phyloP scores from a whole-genome alignment of 768 basidiomycete genomes.

The Tulasnella calospora region DNA sequence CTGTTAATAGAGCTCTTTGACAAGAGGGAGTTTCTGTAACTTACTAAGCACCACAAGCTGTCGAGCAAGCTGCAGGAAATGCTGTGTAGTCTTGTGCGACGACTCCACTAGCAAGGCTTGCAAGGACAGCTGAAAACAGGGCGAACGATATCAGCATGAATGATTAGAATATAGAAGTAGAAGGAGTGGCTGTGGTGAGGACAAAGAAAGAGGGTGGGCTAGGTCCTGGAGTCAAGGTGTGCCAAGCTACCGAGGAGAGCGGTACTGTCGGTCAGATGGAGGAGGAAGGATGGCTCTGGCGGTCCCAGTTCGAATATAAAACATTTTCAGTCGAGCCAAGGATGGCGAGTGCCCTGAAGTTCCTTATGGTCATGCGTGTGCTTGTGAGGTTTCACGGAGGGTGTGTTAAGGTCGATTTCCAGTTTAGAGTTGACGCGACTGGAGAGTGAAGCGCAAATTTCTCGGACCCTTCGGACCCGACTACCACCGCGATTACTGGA shows the following conservation, averaged over 20 bases:
- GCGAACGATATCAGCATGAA: neutral
- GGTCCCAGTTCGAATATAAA: neutral
- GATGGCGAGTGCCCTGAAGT: neutral
- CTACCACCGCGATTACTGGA: neutral
- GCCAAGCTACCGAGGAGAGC: neutral
- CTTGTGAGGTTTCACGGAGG: neutral
- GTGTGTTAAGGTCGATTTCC: neutral
- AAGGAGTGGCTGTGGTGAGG: neutral
- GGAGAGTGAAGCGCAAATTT: neutral
- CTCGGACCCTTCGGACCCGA: neutral
- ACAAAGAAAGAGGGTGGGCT: neutral
- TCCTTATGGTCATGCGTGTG: neutral
- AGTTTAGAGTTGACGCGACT: neutral
- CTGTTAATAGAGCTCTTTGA: neutral
- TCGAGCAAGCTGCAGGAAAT: neutral
- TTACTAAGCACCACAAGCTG: neutral
- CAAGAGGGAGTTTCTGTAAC: neutral
- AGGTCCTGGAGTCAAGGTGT: too few relatives aligned
- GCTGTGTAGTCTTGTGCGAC: constrained; percentile 14
- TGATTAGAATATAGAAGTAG: neutral
- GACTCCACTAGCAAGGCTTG: neutral
- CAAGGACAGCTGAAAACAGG: neutral
- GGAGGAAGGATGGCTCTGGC: neutral
- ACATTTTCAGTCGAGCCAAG: neutral
- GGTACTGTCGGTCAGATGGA: neutral